Base-by-base conservation (phyloP, 768 basidiomycete species). In the Russula foetens region DNA sequence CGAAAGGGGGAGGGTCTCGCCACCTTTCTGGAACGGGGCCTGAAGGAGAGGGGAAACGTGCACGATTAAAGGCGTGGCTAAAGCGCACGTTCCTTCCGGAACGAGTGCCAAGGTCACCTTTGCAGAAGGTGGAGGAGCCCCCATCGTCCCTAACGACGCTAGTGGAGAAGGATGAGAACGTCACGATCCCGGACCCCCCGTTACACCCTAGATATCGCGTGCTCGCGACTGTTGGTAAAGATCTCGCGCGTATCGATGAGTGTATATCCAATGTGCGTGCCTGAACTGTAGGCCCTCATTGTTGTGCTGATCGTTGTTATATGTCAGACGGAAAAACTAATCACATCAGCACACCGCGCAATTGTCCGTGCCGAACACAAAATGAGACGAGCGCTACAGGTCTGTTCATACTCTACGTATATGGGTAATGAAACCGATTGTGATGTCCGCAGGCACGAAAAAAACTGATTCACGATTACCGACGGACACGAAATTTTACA, bases 21-120 rank as follows among this genome's bases (percentile, higher is more conserved):
- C 44, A 48, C 7, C 19, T 11, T 19, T 5, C 29, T 58, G 41
- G 31, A 33, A 61, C 56, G 47, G 67, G 69, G 44, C 66, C 66
- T 3, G 41, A 61, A 3, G 62, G 66, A 53, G 69, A 68, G 23
- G 68, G 73, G 17, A 76, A 78, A 15, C 72, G 80, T 5, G 76
- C 79, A 47, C 81, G 76, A 63, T 68, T 88, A 46, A 84, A 81
- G 64, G 76, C 80, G 5, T 88, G 86, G 86, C 71, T 84, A 67
- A 83, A 78, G 71, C 81, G 80, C 63, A 85, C 85, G 62, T 75
- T 86, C 29, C 65, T 72, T 8, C 68, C 45, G 44, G 48, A 49
- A 39, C 49, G 63, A 31, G 39, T 48, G 43, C 63, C 63, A 24
- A 56, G 63, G 15, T 53, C 56, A 15, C 56, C 58, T 7, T 17